Percentiles rank a stretch among this genome's conserved stretches.
Conservation (phyloP, 768 basidiomycete species). For the Clitopilus hobsonii region DNA sequence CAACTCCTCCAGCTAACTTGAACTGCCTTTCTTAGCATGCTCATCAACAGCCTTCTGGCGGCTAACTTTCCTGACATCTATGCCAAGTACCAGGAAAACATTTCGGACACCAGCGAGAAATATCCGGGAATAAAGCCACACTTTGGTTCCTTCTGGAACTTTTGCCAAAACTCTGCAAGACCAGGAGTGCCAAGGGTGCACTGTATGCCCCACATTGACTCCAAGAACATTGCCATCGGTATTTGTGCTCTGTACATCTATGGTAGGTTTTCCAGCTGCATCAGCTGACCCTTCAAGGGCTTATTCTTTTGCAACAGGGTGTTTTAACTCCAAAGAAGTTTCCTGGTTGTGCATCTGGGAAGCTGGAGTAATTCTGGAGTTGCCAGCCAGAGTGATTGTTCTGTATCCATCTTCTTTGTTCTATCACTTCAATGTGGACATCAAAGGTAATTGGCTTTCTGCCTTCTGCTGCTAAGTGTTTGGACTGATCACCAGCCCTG, state of each 20-base stretch:
- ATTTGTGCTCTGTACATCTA: constrained; percentile 24
- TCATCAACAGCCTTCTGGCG: constrained; percentile 6
- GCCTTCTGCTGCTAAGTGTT: constrained; percentile 5
- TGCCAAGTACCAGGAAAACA: not conserved
- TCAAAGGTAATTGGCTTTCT: constrained; percentile 18
- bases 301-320: not conserved
- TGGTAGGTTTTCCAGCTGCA: constrained; percentile 8
- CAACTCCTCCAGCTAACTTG: too few relatives aligned
- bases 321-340: constrained; percentile 15
- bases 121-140: constrained; percentile 9
- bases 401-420: constrained; percentile 28
- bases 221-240: constrained; percentile 22
- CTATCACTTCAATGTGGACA: constrained; percentile 28
- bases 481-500: too few relatives aligned
- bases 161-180: constrained; percentile 20
- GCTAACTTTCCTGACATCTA: constrained; percentile 17
- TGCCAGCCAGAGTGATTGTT: constrained; percentile 24
- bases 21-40: too few relatives aligned
- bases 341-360: constrained; percentile 32
- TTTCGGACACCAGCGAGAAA: constrained; percentile 11
- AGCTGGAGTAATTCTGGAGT: constrained; percentile 23
- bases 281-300: not conserved
- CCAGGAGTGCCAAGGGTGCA: constrained; percentile 8
- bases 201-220: constrained; percentile 21
- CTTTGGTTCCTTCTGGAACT: constrained; percentile 22